phyloP scores from a whole-genome alignment of 352 stramenopile species.

The Phytopythium litorale region DNA sequence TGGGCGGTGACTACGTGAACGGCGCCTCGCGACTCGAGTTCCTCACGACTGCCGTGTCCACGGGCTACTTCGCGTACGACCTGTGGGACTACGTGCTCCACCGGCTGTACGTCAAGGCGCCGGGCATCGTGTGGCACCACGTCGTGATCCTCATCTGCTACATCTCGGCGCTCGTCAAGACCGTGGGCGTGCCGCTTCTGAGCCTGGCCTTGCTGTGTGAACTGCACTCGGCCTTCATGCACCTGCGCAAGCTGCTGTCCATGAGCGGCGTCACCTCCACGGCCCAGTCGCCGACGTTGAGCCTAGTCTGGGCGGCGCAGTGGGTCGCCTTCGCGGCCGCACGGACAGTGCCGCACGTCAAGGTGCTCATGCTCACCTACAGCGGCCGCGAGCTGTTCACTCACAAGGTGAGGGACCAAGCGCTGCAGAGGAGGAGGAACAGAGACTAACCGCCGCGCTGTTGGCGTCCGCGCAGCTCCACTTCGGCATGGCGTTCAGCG shows the following conservation, averaged over 20 bases:
- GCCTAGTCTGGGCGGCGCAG: conserved; percentile 49
- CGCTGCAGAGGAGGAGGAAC: neutral
- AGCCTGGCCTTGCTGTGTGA: conserved; percentile 70
- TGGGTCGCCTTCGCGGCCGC: conserved; percentile 48
- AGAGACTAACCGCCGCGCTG: neutral
- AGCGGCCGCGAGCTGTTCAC: conserved; percentile 33
- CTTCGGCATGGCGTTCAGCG: conserved; percentile 70
- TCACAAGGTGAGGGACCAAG: conserved; percentile 25
- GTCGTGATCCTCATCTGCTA: conserved; percentile 81
- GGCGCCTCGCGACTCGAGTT: conserved; percentile 27
- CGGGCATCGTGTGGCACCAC: conserved; percentile 68
- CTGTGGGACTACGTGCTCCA: conserved; percentile 77
- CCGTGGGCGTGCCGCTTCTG: conserved; percentile 62
- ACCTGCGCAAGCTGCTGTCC: conserved; percentile 64
- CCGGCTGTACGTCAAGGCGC: conserved; percentile 64
- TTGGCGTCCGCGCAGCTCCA: conserved; percentile 23
- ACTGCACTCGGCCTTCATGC: conserved; percentile 78
- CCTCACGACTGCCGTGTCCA: conserved; percentile 63
- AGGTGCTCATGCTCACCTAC: conserved; percentile 46
- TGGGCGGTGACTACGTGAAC: conserved; percentile 41
- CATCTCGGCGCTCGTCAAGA: conserved; percentile 72
- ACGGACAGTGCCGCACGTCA: conserved; percentile 38
- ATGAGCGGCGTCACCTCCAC: conserved; percentile 50
- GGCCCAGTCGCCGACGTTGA: conserved; percentile 21
- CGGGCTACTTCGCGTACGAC: conserved; percentile 80